Percentiles rank a stretch among this genome's conserved stretches.
Conservation (phyloP, 305 asterid species). For the Euphrasia arctica region DNA sequence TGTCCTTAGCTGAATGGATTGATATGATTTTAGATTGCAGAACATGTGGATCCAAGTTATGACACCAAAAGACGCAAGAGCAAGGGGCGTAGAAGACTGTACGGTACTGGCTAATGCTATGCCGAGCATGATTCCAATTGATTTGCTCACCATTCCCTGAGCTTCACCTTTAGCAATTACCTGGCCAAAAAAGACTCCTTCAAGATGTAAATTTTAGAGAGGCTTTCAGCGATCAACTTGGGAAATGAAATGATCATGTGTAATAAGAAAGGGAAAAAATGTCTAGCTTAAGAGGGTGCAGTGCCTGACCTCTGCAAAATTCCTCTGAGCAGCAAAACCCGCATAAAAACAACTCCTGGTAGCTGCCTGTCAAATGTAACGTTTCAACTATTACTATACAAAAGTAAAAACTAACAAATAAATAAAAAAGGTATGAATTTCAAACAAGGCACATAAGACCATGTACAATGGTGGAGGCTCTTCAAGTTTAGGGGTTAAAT, state of each 20-base stretch:
- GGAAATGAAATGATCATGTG: slow-evolving; percentile 20
- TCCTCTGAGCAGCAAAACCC: slow-evolving; percentile 98
- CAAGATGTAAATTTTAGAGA: slow-evolving; percentile 21
- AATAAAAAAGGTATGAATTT: slow-evolving; percentile 16
- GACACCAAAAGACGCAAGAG: slow-evolving; percentile 80
- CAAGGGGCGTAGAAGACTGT: slow-evolving; percentile 81
- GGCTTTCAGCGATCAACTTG: neutral
- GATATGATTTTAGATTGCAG: slow-evolving; percentile 96
- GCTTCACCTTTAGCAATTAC: slow-evolving; percentile 99
- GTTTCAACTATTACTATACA: slow-evolving; percentile 15
- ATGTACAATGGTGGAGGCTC: slow-evolving; percentile 12
- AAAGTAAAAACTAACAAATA: neutral
- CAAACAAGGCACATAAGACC: slow-evolving; percentile 11
- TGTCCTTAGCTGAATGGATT: slow-evolving; percentile 92
- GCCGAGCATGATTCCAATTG: slow-evolving; percentile 86
- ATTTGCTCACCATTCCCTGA: slow-evolving; percentile 99
- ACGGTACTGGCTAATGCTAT: slow-evolving; percentile 73
- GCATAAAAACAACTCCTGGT: slow-evolving; percentile 97
- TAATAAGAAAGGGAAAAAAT: slow-evolving; percentile 5
- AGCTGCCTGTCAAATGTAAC: slow-evolving; percentile 61
- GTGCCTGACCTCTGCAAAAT: slow-evolving; percentile 79
- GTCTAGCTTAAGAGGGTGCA: slow-evolving; percentile 13
- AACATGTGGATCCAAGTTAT: slow-evolving; percentile 95
- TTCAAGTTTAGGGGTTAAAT: neutral
- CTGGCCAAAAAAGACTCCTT: slow-evolving; percentile 39